Conservation (phyloP, 2,329 filamentous ascomycete genomes). For the Stromatinia cepivora region DNA sequence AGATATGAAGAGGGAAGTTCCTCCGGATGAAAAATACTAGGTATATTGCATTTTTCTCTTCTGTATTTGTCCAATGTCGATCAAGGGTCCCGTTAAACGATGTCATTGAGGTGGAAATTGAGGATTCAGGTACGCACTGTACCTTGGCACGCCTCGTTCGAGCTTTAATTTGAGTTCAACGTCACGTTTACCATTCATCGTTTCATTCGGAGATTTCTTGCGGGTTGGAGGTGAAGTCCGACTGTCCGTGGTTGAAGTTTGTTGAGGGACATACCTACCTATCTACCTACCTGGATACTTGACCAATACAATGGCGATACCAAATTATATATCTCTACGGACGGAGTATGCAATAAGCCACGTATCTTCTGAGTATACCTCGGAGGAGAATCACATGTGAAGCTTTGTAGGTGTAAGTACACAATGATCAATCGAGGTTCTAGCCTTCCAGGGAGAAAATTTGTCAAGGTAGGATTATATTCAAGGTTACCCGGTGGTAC, state of each 20-base stretch:
- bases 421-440: background rate
- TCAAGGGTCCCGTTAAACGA: background rate
- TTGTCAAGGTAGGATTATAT: background rate
- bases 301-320: background rate
- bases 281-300: background rate
- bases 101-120: too few species aligned
- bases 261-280: background rate
- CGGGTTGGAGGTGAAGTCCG: conserved; percentile 1
- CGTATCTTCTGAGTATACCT: background rate
- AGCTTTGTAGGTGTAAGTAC: background rate
- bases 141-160: background rate
- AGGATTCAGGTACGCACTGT: background rate
- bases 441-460: too few species aligned
- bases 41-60: background rate
- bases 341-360: background rate
- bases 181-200: background rate
- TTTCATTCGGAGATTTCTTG: background rate
- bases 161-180: background rate
- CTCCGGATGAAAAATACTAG: background rate
- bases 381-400: background rate
- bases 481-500: background rate
- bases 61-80: background rate
- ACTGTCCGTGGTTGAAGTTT: background rate
- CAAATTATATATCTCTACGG: background rate
- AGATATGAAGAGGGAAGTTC: conserved; percentile 1